Evolutionary conservation across 2,329 filamentous ascomycete genomes (phyloP), one percentile per base, ranked within the genome.

Genomic region (Thyridium curvatum): DNA sequence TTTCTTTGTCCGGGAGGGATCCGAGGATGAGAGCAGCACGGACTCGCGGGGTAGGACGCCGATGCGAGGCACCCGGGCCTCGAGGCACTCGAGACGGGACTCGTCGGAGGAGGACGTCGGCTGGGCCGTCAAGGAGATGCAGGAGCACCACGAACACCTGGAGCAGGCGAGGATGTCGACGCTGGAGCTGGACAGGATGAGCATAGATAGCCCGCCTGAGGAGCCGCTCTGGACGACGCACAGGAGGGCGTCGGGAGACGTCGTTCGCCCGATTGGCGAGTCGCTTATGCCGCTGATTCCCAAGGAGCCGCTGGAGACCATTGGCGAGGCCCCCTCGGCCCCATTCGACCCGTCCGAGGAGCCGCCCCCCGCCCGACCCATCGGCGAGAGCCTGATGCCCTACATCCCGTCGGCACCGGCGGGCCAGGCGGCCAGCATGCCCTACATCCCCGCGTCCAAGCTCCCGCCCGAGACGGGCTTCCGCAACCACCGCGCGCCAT

Each of bases 101-200:
- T 79, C 78, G 34, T 82, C 78, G 3, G 74, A 77, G 36, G 70
- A 79, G 49, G 72, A 76, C 37, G 68, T 74, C 42, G 65, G 76
- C 41, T 91, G 85, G 81, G 87, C 88, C 55, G 72, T 93, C 53
- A 76, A 82, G 51, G 82, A 88, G 50, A 86, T 93, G 84, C 84
- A 86, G 49, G 75, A 82, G 50, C 84, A 91, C 59, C 84, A 81
- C 37, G 78, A 86, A 49, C 69, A 81, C 50, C 59, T 81, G 35
- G 72, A 79, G 44, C 63, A 71, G 48, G 69, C 70, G 32, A 48
- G 48, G 38, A 33, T 18, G 15, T 30, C 9, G 37, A 57, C 52
- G 12, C 38, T 52, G 26, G 57, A 58, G 9, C 49, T 57, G 26
- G 55, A 61, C 44, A 50, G 50, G 29, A 58, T 61, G 52, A 56